These are phyloP conservation scores for Xylariaceae sp. DNA, from an alignment of 2,329 filamentous ascomycete genomes.

Conservation along the genomic window DNA sequence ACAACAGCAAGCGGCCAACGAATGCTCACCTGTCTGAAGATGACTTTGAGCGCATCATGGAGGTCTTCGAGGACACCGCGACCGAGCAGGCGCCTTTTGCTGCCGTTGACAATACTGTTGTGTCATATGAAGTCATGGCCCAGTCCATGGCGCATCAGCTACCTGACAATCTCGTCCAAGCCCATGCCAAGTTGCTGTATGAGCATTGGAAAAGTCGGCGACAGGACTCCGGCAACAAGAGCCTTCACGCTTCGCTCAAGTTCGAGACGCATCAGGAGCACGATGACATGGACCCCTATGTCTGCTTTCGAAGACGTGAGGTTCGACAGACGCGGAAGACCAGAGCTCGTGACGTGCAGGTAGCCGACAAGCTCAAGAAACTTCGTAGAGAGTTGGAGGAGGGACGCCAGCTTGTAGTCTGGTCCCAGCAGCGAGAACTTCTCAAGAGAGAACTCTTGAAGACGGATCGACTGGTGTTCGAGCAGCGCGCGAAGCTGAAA, in stretches of 20 bases:
- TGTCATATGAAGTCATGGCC: constrained; percentile 70
- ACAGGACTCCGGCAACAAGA: constrained; percentile 57
- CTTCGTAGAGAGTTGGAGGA: constrained; percentile 86
- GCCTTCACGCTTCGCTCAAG: constrained; percentile 74
- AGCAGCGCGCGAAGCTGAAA: constrained; percentile 75
- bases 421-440: constrained; percentile 73
- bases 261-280: constrained; percentile 91
- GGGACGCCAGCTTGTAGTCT: constrained; percentile 68
- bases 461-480: constrained; percentile 70
- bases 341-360: constrained; percentile 84
- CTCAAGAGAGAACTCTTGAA: constrained; percentile 70
- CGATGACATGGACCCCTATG: constrained; percentile 93
- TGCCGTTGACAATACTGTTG: constrained; percentile 78
- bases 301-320: constrained; percentile 94
- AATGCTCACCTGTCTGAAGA: constrained; percentile 70
- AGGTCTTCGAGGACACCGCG: constrained; percentile 86
- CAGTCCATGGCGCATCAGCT: constrained; percentile 51
- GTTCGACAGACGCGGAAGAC: constrained; percentile 93
- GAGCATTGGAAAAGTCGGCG: constrained; percentile 79
- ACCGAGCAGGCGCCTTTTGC: constrained; percentile 80
- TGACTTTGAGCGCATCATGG: constrained; percentile 90
- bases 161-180: constrained; percentile 38
- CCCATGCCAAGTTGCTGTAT: constrained; percentile 71
- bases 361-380: constrained; percentile 88
- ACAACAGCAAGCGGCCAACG: constrained; percentile 69